A percentile compares a stretch with the other conserved stretches of the same genome.
phyloP scores from a whole-genome alignment of 768 basidiomycete genomes.

The Ramaria rubella region DNA sequence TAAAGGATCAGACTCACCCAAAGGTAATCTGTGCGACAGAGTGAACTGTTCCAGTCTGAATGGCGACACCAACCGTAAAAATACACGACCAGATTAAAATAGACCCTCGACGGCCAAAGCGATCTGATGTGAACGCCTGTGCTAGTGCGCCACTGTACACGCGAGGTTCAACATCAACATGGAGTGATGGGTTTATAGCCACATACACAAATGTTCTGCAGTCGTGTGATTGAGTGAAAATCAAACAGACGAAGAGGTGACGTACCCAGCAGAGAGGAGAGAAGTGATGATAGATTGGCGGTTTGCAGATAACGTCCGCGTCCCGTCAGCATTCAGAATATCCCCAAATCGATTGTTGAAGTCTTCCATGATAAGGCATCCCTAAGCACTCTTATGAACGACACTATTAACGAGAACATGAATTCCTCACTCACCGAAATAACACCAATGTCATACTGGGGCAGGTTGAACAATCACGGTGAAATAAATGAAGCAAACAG shows the following conservation, averaged over 20 bases:
- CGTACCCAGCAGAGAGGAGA: constrained; percentile 66
- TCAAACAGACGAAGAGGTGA: neutral
- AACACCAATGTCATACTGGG: constrained; percentile 70
- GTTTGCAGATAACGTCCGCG: constrained; percentile 47
- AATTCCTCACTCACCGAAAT: constrained; percentile 49
- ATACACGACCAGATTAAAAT: constrained; percentile 71
- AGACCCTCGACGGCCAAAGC: constrained; percentile 63
- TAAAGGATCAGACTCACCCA: constrained; percentile 25
- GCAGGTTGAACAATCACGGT: neutral
- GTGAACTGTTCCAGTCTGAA: constrained; percentile 59
- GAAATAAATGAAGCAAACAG: neutral
- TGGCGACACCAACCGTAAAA: constrained; percentile 61
- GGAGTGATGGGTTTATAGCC: neutral
- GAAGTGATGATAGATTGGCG: constrained; percentile 76
- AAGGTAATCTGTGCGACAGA: constrained; percentile 62
- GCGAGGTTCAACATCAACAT: neutral
- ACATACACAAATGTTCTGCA: constrained; percentile 47
- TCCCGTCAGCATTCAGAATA: constrained; percentile 35
- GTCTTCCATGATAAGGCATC: constrained; percentile 75
- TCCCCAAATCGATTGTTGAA: constrained; percentile 66
- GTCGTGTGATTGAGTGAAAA: neutral
- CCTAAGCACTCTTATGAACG: constrained; percentile 29
- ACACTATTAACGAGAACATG: neutral
- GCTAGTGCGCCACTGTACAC: constrained; percentile 48
- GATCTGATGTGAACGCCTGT: constrained; percentile 70